These are phyloP conservation scores for Elaeis guineensis DNA, from an alignment of 176 grass and related monocot species.

Conservation along the genomic window DNA sequence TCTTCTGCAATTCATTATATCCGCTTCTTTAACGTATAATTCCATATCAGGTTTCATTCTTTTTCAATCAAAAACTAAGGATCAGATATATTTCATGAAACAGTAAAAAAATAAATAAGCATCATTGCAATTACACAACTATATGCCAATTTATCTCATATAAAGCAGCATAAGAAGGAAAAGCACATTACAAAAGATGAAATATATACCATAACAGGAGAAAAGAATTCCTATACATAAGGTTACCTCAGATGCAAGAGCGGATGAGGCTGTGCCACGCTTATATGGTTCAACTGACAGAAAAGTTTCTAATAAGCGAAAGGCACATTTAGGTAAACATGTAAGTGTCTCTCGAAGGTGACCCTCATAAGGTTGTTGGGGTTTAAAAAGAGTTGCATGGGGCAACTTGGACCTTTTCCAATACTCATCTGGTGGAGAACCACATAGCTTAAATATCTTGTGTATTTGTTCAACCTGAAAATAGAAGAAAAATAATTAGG, in stretches of 20 bases:
- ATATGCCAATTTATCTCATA: too few relatives aligned
- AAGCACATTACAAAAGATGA: too few relatives aligned
- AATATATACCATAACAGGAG: too few relatives aligned
- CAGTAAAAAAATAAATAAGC: too few relatives aligned
- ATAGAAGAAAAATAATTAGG: neutral
- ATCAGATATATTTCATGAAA: too few relatives aligned
- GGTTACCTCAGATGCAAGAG: constrained; percentile 54
- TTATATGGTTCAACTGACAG: constrained; percentile 55
- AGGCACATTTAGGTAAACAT: constrained; percentile 30
- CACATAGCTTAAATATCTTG: constrained; percentile 95
- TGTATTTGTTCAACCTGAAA: constrained; percentile 83
- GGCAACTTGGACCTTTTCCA: constrained; percentile 48
- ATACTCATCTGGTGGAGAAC: constrained; percentile 64
- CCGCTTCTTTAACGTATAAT: too few relatives aligned
- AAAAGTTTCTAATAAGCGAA: constrained; percentile 42
- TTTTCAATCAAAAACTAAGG: too few relatives aligned
- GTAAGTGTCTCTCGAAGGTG: constrained; percentile 39
- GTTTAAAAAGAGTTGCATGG: constrained; percentile 62
- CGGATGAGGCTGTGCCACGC: constrained; percentile 57
- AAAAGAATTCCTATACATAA: neutral
- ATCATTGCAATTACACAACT: too few relatives aligned
- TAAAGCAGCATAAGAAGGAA: too few relatives aligned
- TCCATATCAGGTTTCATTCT: too few relatives aligned
- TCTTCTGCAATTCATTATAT: too few relatives aligned
- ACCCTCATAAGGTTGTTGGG: constrained; percentile 48